A percentile compares a stretch with the other conserved stretches of the same genome.
Evolutionary conservation across 2,329 filamentous ascomycete genomes (phyloP).

Genomic region (Aspergillus quadricinctus): DNA sequence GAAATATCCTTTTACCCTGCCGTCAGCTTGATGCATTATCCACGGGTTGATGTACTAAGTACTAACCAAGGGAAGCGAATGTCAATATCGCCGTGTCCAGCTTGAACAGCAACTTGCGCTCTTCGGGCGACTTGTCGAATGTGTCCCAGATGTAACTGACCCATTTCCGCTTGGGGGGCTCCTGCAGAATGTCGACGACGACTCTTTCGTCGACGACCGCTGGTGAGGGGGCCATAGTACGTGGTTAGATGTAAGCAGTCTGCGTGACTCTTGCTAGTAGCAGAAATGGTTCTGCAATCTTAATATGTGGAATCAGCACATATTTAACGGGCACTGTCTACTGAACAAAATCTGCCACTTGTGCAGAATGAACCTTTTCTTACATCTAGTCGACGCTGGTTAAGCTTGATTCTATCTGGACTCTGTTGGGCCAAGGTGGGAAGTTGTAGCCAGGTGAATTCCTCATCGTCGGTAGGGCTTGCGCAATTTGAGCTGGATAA

Average conservation of each 20-base stretch:
- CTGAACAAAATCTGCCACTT: too few relatives aligned
- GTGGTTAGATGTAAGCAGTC: background rate
- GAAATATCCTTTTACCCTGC: constrained; percentile 41
- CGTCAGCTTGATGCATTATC: background rate
- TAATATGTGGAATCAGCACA: too few relatives aligned
- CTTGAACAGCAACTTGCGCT: constrained; percentile 48
- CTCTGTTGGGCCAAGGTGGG: background rate
- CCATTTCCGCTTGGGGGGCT: constrained; percentile 39
- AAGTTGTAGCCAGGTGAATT: background rate
- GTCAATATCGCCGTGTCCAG: constrained; percentile 47
- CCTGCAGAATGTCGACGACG: constrained; percentile 16
- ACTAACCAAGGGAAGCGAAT: constrained; percentile 44
- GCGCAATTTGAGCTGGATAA: background rate
- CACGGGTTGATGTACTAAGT: constrained; percentile 13
- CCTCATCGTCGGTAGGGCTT: constrained; percentile 2
- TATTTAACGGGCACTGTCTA: too few relatives aligned
- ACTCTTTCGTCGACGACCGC: constrained; percentile 10
- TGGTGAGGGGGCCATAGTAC: constrained; percentile 15
- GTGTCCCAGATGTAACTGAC: constrained; percentile 51
- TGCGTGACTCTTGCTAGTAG: too few relatives aligned
- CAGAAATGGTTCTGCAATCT: too few relatives aligned
- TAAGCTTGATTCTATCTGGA: background rate
- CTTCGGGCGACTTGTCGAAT: constrained; percentile 49
- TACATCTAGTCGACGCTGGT: too few relatives aligned
- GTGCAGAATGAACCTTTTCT: too few relatives aligned